phyloP scores from a whole-genome alignment of 306 rosid species.

The Inga oerstediana region DNA sequence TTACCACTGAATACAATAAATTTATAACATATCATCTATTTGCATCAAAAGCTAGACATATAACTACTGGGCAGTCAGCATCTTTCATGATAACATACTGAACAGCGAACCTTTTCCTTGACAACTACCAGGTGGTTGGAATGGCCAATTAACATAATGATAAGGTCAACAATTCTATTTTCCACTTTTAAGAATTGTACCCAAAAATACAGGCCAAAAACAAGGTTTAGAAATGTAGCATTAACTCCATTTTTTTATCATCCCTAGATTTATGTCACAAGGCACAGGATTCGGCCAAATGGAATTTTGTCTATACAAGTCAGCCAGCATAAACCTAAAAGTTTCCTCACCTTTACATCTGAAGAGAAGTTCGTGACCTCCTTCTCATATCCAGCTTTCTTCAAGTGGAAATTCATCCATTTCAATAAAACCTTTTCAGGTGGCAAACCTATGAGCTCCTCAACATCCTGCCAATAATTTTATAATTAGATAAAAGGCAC shows the following conservation, averaged over 20 bases:
- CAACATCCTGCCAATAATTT: slow-evolving; percentile 78
- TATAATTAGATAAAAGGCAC: slow-evolving; percentile 8
- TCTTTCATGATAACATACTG: slow-evolving; percentile 6
- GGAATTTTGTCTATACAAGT: slow-evolving; percentile 4
- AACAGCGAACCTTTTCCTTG: slow-evolving; percentile 21
- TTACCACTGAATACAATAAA: slow-evolving; percentile 22
- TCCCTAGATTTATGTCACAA: background rate
- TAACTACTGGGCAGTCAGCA: slow-evolving; percentile 26
- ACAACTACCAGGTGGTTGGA: slow-evolving; percentile 18
- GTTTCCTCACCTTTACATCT: slow-evolving; percentile 79
- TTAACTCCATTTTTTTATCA: background rate
- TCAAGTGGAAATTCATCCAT: slow-evolving; percentile 99
- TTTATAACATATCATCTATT: background rate
- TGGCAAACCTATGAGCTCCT: slow-evolving; percentile 90
- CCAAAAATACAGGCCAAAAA: slow-evolving; percentile 20
- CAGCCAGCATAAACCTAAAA: slow-evolving; percentile 22
- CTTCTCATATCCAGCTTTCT: slow-evolving; percentile 92
- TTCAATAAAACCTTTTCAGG: slow-evolving; percentile 92
- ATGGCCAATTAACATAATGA: slow-evolving; percentile 21
- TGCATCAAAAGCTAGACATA: slow-evolving; percentile 22
- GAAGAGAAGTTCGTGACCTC: slow-evolving; percentile 95
- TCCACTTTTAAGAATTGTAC: background rate
- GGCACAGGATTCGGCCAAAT: slow-evolving; percentile 3
- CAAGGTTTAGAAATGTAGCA: background rate
- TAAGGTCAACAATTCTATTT: slow-evolving; percentile 24